These are phyloP conservation scores for Elsinoe ampelina DNA, from an alignment of 2,329 filamentous ascomycete species.

Conservation along the genomic window DNA sequence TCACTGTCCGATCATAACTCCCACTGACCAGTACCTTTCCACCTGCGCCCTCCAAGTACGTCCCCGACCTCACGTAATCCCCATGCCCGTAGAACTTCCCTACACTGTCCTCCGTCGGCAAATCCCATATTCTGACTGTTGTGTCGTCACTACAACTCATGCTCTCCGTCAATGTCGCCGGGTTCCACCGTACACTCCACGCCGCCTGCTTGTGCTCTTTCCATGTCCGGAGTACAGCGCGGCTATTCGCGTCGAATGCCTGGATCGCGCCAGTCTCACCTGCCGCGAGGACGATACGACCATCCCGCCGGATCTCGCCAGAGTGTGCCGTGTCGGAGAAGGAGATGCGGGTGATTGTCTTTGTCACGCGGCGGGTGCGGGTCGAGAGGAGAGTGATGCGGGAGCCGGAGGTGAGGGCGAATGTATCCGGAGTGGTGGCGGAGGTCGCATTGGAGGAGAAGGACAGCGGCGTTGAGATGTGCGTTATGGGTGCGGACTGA, in stretches of 20 bases:
- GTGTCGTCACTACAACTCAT: conserved; percentile 88
- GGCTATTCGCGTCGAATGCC: conserved; percentile 83
- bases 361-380: conserved; percentile 80
- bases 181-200: conserved; percentile 87
- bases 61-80: conserved; percentile 84
- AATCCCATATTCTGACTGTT: conserved; percentile 88
- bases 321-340: conserved; percentile 76
- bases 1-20: conserved; percentile 88
- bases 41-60: conserved; percentile 68
- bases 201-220: conserved; percentile 87
- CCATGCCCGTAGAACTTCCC: conserved; percentile 75
- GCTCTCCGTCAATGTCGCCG: conserved; percentile 66
- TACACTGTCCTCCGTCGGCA: conserved; percentile 68
- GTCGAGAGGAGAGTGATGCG: conserved; percentile 90
- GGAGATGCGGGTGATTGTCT: conserved; percentile 82
- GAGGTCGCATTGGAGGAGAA: conserved; percentile 37
- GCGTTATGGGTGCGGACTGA: conserved; percentile 78
- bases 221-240: conserved; percentile 94
- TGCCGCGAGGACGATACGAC: conserved; percentile 78
- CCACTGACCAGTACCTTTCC: conserved; percentile 71
- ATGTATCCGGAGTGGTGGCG: conserved; percentile 49
- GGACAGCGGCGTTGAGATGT: conserved; percentile 64
- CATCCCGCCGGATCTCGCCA: conserved; percentile 80
- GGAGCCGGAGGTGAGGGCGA: conserved; percentile 89
- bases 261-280: conserved; percentile 89